Evolutionary conservation across 208 protist genomes (phyloP), one percentile per base, ranked within the genome.

Genomic region (Acanthamoeba quina): DNA sequence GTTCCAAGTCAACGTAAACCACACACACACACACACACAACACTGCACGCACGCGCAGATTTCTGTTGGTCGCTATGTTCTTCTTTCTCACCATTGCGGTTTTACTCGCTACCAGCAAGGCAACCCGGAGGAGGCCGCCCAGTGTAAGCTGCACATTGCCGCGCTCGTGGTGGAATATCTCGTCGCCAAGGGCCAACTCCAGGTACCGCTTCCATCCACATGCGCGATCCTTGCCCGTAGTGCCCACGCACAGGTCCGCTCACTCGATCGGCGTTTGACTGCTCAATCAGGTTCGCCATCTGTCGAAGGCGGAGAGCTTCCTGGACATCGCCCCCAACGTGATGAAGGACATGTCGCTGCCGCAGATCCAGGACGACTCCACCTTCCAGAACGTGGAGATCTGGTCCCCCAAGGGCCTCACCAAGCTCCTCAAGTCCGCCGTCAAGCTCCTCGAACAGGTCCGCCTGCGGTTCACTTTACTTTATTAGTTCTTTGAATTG

Each of bases 1-100:
- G 10, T 96, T 96, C 49, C 70, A 96, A 26, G 47, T 86, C 49
- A 86, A 49, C 47, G 70, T 78, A 49, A 74, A 15, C 21, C 31
- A 11, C 31, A 10, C 66, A 11, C 49, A 70, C 21, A 15, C 60
- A 41, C 37, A 41, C 37, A 41, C 37, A 41, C 37, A 5, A 41
- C 37, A 41, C 37, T 2, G 3, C 37, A 41, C 37, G 37, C 34
- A 41, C 37, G 3, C 37, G 4, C 37, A 41, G 3, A 41, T 2
- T 41, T 41, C 37, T 41, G 37, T 74, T 10, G 24, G 26, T n/a
- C 5, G 13, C 1, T 17, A 3, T 74, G 15, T 15, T n/a, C 66
- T 34, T 78, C 21, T 15, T 37, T 78, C 21, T 47, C 41, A 19
- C 34, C 70, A 37, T 41, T 41, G 34, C 41, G 29, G 21, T 37